A percentile compares a stretch with the other conserved stretches of the same genome.
phyloP scores from a whole-genome alignment of 2,329 filamentous ascomycete genomes.

The Phialemoniopsis sp. region DNA sequence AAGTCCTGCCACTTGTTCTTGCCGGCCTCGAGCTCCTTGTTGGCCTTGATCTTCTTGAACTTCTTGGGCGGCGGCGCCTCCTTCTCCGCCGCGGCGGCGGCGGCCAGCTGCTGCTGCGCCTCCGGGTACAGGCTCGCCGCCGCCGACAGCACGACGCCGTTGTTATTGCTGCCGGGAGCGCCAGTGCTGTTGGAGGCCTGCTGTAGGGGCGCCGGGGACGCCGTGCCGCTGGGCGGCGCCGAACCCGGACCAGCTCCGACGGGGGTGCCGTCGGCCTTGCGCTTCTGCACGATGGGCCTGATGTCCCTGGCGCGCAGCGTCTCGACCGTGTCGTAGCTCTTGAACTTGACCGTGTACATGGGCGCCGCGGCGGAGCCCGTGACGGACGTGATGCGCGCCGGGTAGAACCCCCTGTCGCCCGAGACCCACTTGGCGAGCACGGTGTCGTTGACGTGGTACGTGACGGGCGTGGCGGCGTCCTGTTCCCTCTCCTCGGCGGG shows the following conservation, averaged over 20 bases:
- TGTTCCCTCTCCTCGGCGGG: conserved; percentile 46
- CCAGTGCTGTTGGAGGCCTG: conserved; percentile 29
- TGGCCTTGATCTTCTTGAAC: conserved; percentile 87
- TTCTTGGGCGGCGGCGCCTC: conserved; percentile 73
- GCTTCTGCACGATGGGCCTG: conserved; percentile 73
- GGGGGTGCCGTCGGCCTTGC: conserved; percentile 78
- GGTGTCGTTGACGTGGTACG: conserved; percentile 83
- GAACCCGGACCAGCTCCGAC: conserved; percentile 44
- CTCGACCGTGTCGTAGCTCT: conserved; percentile 82
- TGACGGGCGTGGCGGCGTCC: conserved; percentile 27
- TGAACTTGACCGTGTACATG: conserved; percentile 93
- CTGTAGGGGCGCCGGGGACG: conserved; percentile 15
- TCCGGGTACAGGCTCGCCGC: conserved; percentile 52
- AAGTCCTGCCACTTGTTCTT: conserved; percentile 97
- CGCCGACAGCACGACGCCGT: conserved; percentile 49
- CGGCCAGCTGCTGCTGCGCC: conserved; percentile 59
- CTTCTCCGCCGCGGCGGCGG: conserved; percentile 50
- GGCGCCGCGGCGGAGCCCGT: conserved; percentile 88
- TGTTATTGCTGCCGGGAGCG: conserved; percentile 22
- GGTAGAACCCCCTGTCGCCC: conserved; percentile 86
- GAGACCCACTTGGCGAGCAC: conserved; percentile 89
- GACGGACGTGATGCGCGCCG: conserved; percentile 87
- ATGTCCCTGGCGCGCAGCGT: conserved; percentile 80
- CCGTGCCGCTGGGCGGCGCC: conserved; percentile 27
- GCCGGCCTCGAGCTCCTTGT: conserved; percentile 83